Conservation (phyloP, 1,139 yeast species). For the Taphrina wiesneri region DNA sequence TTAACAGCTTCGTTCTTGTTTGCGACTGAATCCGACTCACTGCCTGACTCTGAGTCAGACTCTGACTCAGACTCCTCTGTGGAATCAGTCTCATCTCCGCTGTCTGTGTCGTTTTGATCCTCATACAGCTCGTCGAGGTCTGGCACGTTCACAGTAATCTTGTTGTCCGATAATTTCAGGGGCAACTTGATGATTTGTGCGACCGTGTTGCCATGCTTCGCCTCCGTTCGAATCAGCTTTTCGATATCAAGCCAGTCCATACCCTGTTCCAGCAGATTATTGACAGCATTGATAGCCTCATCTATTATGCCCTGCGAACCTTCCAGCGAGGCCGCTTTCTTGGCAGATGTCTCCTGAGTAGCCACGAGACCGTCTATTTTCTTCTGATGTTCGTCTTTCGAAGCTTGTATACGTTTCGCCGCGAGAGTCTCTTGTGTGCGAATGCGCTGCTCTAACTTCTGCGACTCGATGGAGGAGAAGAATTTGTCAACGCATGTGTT, state of each 20-base stretch:
- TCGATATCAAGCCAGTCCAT: constrained; percentile 96
- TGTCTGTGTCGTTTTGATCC: constrained; percentile 44
- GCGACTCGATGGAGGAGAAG: constrained; percentile 81
- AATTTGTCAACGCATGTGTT: constrained; percentile 79
- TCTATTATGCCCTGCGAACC: constrained; percentile 70
- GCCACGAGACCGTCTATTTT: constrained; percentile 68
- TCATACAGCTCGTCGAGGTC: constrained; percentile 50
- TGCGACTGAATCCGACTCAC: constrained; percentile 41
- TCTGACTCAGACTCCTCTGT: constrained; percentile 45
- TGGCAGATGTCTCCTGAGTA: constrained; percentile 64
- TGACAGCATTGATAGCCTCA: constrained; percentile 68
- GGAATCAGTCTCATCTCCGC: constrained; percentile 45
- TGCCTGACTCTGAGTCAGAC: constrained; percentile 44
- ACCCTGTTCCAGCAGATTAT: constrained; percentile 68
- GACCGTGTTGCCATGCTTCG: constrained; percentile 61
- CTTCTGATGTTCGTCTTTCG: constrained; percentile 68
- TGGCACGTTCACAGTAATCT: constrained; percentile 62
- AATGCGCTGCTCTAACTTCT: constrained; percentile 68
- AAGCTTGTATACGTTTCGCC: constrained; percentile 68
- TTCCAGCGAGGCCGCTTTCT: constrained; percentile 73
- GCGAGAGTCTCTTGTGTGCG: constrained; percentile 79
- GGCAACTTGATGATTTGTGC: constrained; percentile 69
- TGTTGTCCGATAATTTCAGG: constrained; percentile 68
- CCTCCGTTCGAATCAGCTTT: constrained; percentile 68
- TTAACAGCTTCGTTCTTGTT: constrained; percentile 42